Evolutionary conservation across 306 rosid species (phyloP).

Genomic region (Luffa aegyptiaca): DNA sequence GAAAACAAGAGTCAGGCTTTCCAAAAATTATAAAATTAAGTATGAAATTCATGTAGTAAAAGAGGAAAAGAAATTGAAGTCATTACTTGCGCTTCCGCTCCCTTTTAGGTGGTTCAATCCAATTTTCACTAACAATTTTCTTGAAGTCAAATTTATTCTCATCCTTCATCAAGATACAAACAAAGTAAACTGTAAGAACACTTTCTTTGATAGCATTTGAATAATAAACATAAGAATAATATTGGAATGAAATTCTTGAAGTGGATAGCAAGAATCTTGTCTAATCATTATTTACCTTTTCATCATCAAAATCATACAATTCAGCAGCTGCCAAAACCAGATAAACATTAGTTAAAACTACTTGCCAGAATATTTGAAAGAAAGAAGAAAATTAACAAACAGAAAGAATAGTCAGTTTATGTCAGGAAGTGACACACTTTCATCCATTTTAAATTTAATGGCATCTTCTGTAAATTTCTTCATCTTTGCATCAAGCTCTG

Average conservation of each 20-base stretch:
- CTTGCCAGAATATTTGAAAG: neutral
- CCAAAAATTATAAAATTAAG: neutral
- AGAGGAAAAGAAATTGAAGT: neutral
- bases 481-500: constrained; percentile 98
- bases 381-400: neutral
- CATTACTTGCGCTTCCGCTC: constrained; percentile 94
- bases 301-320: constrained; percentile 91
- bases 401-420: neutral
- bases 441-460: constrained; percentile 99
- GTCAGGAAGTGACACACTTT: constrained; percentile 39
- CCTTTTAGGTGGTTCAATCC: constrained; percentile 97
- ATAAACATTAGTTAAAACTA: constrained; percentile 15
- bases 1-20: constrained; percentile 10
- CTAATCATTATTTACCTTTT: constrained; percentile 39
- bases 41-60: neutral
- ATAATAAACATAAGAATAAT: neutral
- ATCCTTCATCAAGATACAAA: constrained; percentile 40
- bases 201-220: neutral
- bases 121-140: constrained; percentile 87
- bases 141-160: constrained; percentile 88
- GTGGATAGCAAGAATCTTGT: neutral
- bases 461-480: constrained; percentile 99
- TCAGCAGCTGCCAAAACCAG: constrained; percentile 64
- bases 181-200: neutral
- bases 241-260: neutral